These are phyloP conservation scores for Nemania diffusa DNA, from an alignment of 2,329 filamentous ascomycete species.

Conservation along the genomic window DNA sequence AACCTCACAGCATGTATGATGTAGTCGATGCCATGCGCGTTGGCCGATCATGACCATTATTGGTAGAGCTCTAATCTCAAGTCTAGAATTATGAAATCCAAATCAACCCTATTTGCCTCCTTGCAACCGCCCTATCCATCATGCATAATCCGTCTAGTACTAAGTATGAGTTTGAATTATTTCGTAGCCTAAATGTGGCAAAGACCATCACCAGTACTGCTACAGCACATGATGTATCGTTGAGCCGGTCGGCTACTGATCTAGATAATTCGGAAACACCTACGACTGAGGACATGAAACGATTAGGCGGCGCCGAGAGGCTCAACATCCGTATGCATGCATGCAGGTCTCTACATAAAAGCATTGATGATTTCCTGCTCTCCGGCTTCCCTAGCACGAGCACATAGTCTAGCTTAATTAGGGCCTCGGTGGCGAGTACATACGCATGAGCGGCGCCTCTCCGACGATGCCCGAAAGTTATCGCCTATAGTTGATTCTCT, in stretches of 20 bases:
- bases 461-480: background rate
- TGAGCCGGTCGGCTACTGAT: background rate
- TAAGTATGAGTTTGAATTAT: background rate
- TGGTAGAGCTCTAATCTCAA: background rate
- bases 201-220: background rate
- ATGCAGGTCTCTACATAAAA: slow-evolving; percentile 9
- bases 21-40: background rate
- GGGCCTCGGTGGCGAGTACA: background rate
- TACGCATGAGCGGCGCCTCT: background rate
- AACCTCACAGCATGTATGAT: background rate
- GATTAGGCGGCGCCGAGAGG: background rate
- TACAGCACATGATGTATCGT: background rate
- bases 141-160: background rate
- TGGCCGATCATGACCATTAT: background rate
- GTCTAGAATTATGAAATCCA: background rate
- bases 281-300: slow-evolving; percentile 1
- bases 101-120: background rate
- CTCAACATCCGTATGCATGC: slow-evolving; percentile 2
- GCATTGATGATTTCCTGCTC: background rate
- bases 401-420: slow-evolving; percentile 5
- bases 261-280: background rate
- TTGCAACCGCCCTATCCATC: background rate
- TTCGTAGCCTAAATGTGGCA: background rate
- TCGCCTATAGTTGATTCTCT: slow-evolving; percentile 5
- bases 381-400: slow-evolving; percentile 1